phyloP scores from a whole-genome alignment of 2,329 filamentous ascomycete genomes.

The Fusarium kyushuense region DNA sequence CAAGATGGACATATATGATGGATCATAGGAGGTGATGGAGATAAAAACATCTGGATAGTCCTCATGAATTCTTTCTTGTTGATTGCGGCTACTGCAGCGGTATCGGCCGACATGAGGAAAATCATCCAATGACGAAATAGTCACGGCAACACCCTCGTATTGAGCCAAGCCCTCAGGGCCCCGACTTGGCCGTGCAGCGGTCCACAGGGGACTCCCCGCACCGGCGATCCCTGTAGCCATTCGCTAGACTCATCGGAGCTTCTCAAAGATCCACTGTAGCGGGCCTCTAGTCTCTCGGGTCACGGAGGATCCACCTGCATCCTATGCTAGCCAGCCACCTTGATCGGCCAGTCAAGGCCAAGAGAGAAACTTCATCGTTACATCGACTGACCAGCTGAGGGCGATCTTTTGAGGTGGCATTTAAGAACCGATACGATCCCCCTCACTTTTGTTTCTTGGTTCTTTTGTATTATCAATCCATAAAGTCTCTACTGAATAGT shows the following conservation, averaged over 20 bases:
- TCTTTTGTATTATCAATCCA: constrained; percentile 9
- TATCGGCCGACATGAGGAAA: constrained; percentile 23
- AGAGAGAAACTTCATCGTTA: constrained; percentile 33
- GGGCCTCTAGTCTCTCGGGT: constrained; percentile 18
- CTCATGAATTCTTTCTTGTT: constrained; percentile 1
- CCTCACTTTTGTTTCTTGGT: constrained; percentile 25
- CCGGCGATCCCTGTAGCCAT: constrained; percentile 36
- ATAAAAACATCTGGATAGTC: constrained; percentile 2
- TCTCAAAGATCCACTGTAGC: constrained; percentile 5
- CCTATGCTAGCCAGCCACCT: constrained; percentile 29
- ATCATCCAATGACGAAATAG: constrained; percentile 34
- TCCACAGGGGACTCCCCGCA: constrained; percentile 42
- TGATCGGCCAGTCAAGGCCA: constrained; percentile 16
- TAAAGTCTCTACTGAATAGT: neutral
- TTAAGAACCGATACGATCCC: constrained; percentile 29
- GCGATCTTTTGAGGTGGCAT: constrained; percentile 25
- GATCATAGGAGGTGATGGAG: neutral
- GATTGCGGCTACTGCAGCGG: constrained; percentile 2
- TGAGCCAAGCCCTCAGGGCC: constrained; percentile 19
- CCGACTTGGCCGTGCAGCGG: constrained; percentile 28
- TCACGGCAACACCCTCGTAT: constrained; percentile 38
- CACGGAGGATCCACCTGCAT: constrained; percentile 20
- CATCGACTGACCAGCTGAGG: constrained; percentile 27
- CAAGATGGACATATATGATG: too few relatives aligned
- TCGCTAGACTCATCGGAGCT: constrained; percentile 25